Evolutionary conservation across 2,329 filamentous ascomycete species (phyloP).

Genomic region (Trichoderma sp.): DNA sequence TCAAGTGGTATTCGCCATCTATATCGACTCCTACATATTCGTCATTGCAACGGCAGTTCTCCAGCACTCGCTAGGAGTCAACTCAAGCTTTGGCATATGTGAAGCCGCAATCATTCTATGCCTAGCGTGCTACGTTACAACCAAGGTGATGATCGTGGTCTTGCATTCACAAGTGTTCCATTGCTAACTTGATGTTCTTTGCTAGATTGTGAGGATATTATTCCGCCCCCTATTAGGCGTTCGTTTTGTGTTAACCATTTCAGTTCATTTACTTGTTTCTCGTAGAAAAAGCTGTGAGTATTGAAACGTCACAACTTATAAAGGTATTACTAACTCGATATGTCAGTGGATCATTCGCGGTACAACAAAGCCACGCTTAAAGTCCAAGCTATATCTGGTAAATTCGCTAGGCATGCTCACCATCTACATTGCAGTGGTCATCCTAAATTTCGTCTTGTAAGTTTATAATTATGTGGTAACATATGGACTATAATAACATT

Average conservation of each 20-base stretch:
- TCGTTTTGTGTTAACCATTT: neutral
- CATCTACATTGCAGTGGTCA: slow-evolving; percentile 45
- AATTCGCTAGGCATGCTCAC: slow-evolving; percentile 57
- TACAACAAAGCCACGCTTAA: slow-evolving; percentile 47
- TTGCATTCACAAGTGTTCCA: neutral
- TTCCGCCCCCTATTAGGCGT: neutral
- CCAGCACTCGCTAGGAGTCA: slow-evolving; percentile 55
- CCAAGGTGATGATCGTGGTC: slow-evolving; percentile 45
- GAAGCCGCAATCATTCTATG: slow-evolving; percentile 59
- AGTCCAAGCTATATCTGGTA: slow-evolving; percentile 57
- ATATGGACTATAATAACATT: neutral
- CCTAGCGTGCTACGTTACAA: slow-evolving; percentile 59
- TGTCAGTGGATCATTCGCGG: slow-evolving; percentile 55
- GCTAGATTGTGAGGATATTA: slow-evolving; percentile 32
- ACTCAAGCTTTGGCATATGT: slow-evolving; percentile 49
- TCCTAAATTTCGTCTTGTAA: slow-evolving; percentile 60
- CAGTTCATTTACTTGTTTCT: slow-evolving; percentile 62
- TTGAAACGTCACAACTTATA: slow-evolving; percentile 3
- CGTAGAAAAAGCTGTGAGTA: slow-evolving; percentile 58
- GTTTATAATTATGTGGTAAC: slow-evolving; percentile 22
- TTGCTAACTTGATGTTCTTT: neutral
- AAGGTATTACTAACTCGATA: neutral
- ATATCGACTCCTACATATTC: slow-evolving; percentile 58
- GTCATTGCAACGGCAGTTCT: slow-evolving; percentile 56
- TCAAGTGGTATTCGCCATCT: slow-evolving; percentile 58